Evolutionary conservation across 208 protist species (phyloP).

Genomic region (Crithidia sp.): DNA sequence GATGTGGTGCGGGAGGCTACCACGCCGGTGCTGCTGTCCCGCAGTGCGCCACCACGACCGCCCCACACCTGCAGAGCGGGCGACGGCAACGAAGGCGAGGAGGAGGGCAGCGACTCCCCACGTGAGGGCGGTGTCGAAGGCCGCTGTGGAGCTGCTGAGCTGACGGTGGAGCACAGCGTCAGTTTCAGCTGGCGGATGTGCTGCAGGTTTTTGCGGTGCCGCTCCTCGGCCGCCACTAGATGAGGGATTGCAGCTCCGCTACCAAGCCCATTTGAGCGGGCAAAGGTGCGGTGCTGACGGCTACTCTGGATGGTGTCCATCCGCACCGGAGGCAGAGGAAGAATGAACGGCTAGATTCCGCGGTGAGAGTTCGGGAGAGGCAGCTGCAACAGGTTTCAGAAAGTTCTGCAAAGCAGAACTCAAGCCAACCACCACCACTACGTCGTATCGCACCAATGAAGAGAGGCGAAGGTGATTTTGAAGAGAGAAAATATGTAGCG

Average conservation of each 20-base stretch:
- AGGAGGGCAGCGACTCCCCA: constrained; percentile 11
- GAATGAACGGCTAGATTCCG: not conserved
- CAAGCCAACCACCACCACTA: too few relatives aligned
- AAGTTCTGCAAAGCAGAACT: too few relatives aligned
- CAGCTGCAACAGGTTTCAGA: too few relatives aligned
- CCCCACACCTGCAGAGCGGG: constrained; percentile 10
- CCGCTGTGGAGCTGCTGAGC: constrained; percentile 1
- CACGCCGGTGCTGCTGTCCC: not conserved
- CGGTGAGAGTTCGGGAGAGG: too few relatives aligned
- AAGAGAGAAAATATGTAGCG: too few relatives aligned
- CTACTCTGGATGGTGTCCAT: constrained; percentile 7
- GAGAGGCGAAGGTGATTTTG: too few relatives aligned
- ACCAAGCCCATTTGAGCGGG: constrained; percentile 20
- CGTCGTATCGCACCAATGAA: too few relatives aligned
- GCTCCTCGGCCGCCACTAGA: constrained; percentile 25
- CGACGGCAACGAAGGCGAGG: constrained; percentile 8
- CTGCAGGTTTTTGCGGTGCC: constrained; percentile 27
- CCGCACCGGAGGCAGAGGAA: not conserved
- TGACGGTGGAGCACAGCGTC: constrained; percentile 31
- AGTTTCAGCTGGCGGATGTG: constrained; percentile 24
- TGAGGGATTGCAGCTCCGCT: constrained; percentile 10
- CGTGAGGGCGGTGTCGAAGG: not conserved
- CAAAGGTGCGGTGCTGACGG: constrained; percentile 20
- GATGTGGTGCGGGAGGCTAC: constrained; percentile 4
- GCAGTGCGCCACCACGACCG: not conserved